phyloP scores from a whole-genome alignment of 148 eudicot genomes.

The Arctostaphylos glauca region DNA sequence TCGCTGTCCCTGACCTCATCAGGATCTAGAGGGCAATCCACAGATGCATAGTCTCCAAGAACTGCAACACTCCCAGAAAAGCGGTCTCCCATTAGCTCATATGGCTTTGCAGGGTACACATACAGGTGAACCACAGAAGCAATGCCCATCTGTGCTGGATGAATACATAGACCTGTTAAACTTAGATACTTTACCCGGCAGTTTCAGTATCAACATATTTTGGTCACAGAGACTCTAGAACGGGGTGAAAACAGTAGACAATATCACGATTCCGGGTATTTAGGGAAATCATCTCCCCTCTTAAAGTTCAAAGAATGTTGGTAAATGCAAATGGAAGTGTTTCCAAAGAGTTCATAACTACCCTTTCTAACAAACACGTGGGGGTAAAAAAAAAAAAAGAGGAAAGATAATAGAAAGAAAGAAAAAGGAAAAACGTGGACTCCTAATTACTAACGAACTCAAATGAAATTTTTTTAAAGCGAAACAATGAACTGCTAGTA shows the following conservation, averaged over 20 bases:
- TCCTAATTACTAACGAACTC: background rate
- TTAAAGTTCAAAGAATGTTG: background rate
- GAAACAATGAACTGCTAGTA: background rate
- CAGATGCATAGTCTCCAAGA: constrained; percentile 95
- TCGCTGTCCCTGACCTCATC: constrained; percentile 97
- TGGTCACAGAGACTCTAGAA: background rate
- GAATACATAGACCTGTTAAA: constrained; percentile 37
- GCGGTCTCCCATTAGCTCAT: constrained; percentile 79
- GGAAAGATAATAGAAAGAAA: background rate
- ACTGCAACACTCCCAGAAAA: constrained; percentile 73
- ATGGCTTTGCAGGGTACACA: constrained; percentile 93
- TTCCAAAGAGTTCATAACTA: background rate
- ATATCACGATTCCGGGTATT: background rate
- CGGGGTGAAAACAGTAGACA: background rate
- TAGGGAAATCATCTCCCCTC: background rate
- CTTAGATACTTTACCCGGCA: constrained; percentile 13
- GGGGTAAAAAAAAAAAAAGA: too few relatives aligned
- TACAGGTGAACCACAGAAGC: constrained; percentile 91
- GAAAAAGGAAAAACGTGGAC: background rate
- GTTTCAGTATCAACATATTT: background rate
- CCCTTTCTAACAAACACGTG: background rate
- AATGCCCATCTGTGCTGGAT: constrained; percentile 93
- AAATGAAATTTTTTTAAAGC: background rate
- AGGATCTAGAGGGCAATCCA: constrained; percentile 88
- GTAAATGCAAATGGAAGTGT: background rate